Conservation (phyloP, 2,329 filamentous ascomycete genomes). For the Orbilia brochopaga region DNA sequence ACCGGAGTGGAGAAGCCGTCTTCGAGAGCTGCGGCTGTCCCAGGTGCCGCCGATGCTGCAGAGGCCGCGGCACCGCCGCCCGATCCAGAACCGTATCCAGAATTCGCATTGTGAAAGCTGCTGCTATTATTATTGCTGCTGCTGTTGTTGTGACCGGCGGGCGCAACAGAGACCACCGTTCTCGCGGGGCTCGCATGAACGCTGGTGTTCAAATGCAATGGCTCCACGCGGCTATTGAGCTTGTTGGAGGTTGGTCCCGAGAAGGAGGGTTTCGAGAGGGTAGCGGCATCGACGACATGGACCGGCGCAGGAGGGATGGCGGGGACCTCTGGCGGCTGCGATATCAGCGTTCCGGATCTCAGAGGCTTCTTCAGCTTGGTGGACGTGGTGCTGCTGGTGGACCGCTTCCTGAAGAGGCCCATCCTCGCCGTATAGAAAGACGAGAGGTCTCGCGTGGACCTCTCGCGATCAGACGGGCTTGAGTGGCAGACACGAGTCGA, state of each 20-base stretch:
- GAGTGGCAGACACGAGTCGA: neutral
- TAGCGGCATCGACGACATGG: slow-evolving; percentile 1
- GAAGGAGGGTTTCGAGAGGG: slow-evolving; percentile 21
- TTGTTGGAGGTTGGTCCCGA: slow-evolving; percentile 21
- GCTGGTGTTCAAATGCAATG: neutral
- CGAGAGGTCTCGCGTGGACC: neutral
- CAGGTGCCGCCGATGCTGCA: slow-evolving; percentile 6
- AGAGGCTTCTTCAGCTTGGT: slow-evolving; percentile 44
- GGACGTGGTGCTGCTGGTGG: slow-evolving; percentile 45
- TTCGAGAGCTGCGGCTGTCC: neutral
- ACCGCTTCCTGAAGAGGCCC: slow-evolving; percentile 48
- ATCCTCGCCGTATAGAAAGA: neutral
- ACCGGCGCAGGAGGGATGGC: slow-evolving; percentile 35
- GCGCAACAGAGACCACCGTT: neutral
- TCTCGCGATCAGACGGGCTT: neutral
- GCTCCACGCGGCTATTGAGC: slow-evolving; percentile 9
- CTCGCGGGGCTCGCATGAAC: neutral
- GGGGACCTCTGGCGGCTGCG: slow-evolving; percentile 30
- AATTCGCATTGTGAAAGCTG: neutral
- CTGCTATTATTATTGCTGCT: neutral
- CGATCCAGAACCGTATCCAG: slow-evolving; percentile 1
- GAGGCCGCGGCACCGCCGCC: neutral
- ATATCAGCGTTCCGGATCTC: slow-evolving; percentile 24
- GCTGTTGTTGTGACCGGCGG: too few species aligned
- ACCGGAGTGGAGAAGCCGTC: slow-evolving; percentile 48